These are phyloP conservation scores for Ascochyta fabae DNA, from an alignment of 2,329 filamentous ascomycete species.

Conservation along the genomic window DNA sequence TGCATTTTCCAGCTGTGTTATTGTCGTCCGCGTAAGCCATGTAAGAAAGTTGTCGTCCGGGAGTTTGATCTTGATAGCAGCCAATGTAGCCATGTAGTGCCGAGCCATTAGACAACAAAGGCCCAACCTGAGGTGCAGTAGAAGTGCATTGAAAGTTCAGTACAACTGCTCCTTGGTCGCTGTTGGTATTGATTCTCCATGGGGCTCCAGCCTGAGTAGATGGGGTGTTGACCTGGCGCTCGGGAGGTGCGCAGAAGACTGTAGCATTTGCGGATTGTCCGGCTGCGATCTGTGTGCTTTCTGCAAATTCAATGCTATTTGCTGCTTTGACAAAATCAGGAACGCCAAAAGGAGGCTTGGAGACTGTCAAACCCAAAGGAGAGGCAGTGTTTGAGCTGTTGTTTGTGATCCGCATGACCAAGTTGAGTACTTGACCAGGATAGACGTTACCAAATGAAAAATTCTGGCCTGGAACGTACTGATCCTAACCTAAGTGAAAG, in stretches of 20 bases:
- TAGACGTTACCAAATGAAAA: conserved; percentile 65
- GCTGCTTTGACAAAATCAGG: conserved; percentile 60
- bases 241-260: conserved; percentile 63
- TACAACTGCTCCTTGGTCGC: conserved; percentile 54
- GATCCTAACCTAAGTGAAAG: conserved; percentile 49
- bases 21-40: conserved; percentile 51
- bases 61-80: conserved; percentile 64
- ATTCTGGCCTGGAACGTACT: conserved; percentile 50
- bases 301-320: conserved; percentile 64
- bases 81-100: conserved; percentile 62
- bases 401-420: conserved; percentile 63
- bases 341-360: conserved; percentile 66
- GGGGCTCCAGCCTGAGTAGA: conserved; percentile 56
- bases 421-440: conserved; percentile 56
- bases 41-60: conserved; percentile 58
- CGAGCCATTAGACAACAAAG: conserved; percentile 53
- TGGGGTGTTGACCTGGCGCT: conserved; percentile 64
- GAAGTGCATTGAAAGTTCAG: conserved; percentile 61
- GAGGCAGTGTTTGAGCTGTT: conserved; percentile 44
- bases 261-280: conserved; percentile 60
- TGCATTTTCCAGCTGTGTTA: conserved; percentile 57
- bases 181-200: conserved; percentile 63
- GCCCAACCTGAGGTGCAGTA: conserved; percentile 60
- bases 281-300: conserved; percentile 60
- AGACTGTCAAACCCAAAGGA: conserved; percentile 57